Base-by-base conservation (phyloP, 2,329 filamentous ascomycete genomes). In the Aspergillus niger region DNA sequence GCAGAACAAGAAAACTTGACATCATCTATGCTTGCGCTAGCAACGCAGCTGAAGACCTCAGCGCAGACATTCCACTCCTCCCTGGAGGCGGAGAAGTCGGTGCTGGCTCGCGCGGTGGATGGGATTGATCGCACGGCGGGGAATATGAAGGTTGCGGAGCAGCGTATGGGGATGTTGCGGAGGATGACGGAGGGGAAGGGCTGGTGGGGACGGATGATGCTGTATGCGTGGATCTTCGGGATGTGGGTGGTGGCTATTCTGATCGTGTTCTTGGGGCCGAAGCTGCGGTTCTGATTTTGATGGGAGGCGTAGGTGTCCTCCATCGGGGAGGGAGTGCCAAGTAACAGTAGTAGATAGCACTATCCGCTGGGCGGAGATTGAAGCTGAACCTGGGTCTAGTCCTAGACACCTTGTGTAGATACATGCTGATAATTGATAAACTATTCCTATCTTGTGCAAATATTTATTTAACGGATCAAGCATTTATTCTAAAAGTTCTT, bases 121-220 rank as follows among this genome's bases (percentile, higher is more conserved):
- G 91, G 91, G 0, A 83, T 98, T 67, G 90, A 93, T 70, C 88
- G 86, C 74, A 96, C 89, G 68, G 87, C 89, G 61, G 79, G 83
- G 49, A 88, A 88, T 17, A 89, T 98, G 84, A 88, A 92, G 62
- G 85, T 86, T 1, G 92, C 93, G 3, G 86, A 87, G 56, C 85
- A 86, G 64, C 82, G 87, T 64, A 96, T 98, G 91, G 89, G 91
- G 1, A 83, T 85, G 69, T 76, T 98, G 72, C 82, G 86, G 67
- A 84, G 84, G 55, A 92, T 96, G 87, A 92, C 89, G 15, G 94
- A 97, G 79, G 93, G 92, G 3, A 89, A 89, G 73, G 92, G 92
- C 0, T 96, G 90, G 90, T 92, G 85, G 86, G 92, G 90, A 5
- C 81, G 93, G 55, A 85, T 96, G 81, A 82, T 94, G 77, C 81